Percentiles rank a stretch among this genome's conserved stretches.
phyloP scores from a whole-genome alignment of 108 stramenopile species.

The Nannochloropsis oceanica region DNA sequence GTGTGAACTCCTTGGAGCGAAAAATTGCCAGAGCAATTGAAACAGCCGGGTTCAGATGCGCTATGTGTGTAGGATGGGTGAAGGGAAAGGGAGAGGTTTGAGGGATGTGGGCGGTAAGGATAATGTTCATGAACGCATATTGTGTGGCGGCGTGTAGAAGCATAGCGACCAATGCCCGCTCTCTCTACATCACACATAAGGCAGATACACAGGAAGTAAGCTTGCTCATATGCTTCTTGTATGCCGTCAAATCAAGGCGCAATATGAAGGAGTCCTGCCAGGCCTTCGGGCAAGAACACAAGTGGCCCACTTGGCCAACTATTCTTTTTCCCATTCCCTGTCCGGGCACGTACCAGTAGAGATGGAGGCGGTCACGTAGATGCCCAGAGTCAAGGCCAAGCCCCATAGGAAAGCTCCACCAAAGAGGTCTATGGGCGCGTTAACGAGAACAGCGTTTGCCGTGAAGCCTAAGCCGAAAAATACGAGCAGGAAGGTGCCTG shows the following conservation, averaged over 20 bases:
- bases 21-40: not conserved
- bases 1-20: not conserved
- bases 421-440: not conserved
- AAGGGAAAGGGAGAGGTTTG: not conserved
- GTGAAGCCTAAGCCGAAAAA: not conserved
- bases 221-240: no score
- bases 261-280: no score
- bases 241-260: no score
- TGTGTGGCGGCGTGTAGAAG: no score
- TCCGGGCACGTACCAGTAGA: not conserved
- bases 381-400: not conserved
- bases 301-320: no score
- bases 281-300: no score
- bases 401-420: not conserved
- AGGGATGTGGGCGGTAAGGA: not conserved
- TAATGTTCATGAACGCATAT: no score
- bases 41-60: not conserved
- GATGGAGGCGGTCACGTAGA: not conserved
- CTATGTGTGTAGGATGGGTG: not conserved
- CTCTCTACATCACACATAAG: no score
- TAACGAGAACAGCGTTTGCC: not conserved
- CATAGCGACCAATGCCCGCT: no score
- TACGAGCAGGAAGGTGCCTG: not conserved
- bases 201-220: no score
- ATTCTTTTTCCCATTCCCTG: no score